These are phyloP conservation scores for Xylariaceae sp. DNA, from an alignment of 2,329 filamentous ascomycete species.

Conservation along the genomic window DNA sequence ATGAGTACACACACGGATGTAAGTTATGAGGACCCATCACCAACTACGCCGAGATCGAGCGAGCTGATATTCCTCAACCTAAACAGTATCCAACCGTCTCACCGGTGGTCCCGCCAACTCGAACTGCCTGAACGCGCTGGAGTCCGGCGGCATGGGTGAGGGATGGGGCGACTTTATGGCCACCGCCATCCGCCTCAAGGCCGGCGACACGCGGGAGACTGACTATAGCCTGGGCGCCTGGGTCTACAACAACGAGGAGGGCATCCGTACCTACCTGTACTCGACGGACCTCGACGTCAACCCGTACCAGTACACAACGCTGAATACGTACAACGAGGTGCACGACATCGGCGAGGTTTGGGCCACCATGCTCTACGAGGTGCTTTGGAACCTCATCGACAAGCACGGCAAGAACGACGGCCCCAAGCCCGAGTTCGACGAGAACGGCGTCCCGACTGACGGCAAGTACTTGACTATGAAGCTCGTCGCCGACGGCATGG, in stretches of 20 bases:
- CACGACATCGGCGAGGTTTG: constrained; percentile 53
- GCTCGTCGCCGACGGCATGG: constrained; percentile 51
- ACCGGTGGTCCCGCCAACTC: constrained; percentile 60
- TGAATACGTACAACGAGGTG: constrained; percentile 41
- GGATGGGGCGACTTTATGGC: constrained; percentile 55
- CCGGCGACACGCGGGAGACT: constrained; percentile 46
- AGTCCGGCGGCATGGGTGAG: constrained; percentile 54
- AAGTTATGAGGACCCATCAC: constrained; percentile 23
- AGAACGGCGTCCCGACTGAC: constrained; percentile 48
- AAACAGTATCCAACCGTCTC: constrained; percentile 57
- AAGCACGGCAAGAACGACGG: constrained; percentile 51
- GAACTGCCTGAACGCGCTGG: constrained; percentile 45
- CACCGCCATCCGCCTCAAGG: constrained; percentile 50
- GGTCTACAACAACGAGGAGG: constrained; percentile 42
- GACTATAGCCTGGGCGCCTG: constrained; percentile 51
- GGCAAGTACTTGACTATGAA: constrained; percentile 53
- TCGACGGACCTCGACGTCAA: constrained; percentile 48
- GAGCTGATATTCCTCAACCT: constrained; percentile 5
- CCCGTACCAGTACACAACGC: constrained; percentile 48
- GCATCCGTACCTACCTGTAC: constrained; percentile 50
- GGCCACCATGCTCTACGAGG: constrained; percentile 54
- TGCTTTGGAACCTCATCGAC: constrained; percentile 57
- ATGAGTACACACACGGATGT: constrained; percentile 59
- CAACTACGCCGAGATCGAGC: background rate
- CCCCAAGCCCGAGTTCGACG: constrained; percentile 41